A percentile compares a stretch with the other conserved stretches of the same genome.
These are phyloP conservation scores for Eremothecium sinecaudum DNA, from an alignment of 1,139 yeast species.

Conservation along the genomic window DNA sequence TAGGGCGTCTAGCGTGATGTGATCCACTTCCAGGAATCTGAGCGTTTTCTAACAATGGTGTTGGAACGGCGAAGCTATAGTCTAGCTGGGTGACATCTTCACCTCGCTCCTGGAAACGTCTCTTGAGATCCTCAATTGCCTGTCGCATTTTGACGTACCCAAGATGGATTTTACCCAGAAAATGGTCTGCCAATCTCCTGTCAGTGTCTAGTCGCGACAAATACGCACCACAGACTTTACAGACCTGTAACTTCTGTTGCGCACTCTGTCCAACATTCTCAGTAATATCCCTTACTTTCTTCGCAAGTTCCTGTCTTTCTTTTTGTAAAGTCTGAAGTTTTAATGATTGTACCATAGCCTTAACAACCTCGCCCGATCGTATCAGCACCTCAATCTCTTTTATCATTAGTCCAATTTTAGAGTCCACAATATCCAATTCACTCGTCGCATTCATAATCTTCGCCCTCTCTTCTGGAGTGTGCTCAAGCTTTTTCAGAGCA, in stretches of 20 bases:
- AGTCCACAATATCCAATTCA: constrained; percentile 59
- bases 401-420: constrained; percentile 55
- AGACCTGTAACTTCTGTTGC: constrained; percentile 84
- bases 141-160: constrained; percentile 71
- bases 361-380: constrained; percentile 41
- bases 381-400: constrained; percentile 60
- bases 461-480: constrained; percentile 67
- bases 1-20: background rate
- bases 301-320: constrained; percentile 43
- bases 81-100: constrained; percentile 7
- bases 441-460: constrained; percentile 53
- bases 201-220: constrained; percentile 82
- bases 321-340: constrained; percentile 37
- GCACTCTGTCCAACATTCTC: constrained; percentile 80
- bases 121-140: constrained; percentile 43
- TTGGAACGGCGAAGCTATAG: background rate
- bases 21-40: background rate
- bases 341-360: constrained; percentile 40
- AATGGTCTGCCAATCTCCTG: constrained; percentile 83
- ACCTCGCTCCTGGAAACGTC: constrained; percentile 13
- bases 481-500: constrained; percentile 62
- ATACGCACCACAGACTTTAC: constrained; percentile 87
- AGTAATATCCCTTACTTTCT: constrained; percentile 48
- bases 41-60: background rate
- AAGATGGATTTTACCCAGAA: constrained; percentile 76